Percentiles rank a stretch among this genome's conserved stretches.
Evolutionary conservation across 1,284 basidiomycete species (phyloP).

Genomic region (Malassezia sympodialis): DNA sequence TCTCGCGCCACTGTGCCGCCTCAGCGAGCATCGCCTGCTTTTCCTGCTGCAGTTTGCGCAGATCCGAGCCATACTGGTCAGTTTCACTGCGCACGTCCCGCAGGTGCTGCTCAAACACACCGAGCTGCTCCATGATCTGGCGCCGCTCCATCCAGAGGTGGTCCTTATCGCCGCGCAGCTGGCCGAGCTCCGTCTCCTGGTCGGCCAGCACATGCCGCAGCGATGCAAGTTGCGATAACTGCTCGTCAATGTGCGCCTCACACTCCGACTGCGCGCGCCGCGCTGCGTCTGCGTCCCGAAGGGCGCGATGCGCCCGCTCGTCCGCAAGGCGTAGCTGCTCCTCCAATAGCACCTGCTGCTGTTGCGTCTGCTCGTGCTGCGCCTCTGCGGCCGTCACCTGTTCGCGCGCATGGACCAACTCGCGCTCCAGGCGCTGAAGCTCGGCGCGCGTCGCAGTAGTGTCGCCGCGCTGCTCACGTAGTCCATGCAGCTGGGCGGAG

Average conservation of each 20-base stretch:
- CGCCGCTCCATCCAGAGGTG: slow-evolving; percentile 15
- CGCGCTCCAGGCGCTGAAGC: neutral
- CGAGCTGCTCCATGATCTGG: slow-evolving; percentile 15
- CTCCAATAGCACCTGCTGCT: slow-evolving; percentile 4
- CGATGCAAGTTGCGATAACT: slow-evolving; percentile 10
- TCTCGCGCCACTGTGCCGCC: neutral
- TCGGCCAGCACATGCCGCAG: slow-evolving; percentile 5
- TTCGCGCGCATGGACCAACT: neutral
- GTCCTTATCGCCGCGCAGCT: slow-evolving; percentile 16
- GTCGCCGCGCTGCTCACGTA: neutral
- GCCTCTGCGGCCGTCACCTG: neutral
- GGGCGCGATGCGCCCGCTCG: neutral
- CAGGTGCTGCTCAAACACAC: slow-evolving; percentile 15
- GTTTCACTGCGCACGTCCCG: slow-evolving; percentile 17
- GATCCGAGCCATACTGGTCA: slow-evolving; percentile 15
- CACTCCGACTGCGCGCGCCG: neutral
- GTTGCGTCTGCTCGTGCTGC: slow-evolving; percentile 6
- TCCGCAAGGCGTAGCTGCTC: slow-evolving; percentile 6
- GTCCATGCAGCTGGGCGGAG: neutral
- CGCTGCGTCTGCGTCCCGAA: neutral
- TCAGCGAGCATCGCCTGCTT: neutral
- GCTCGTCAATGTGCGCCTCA: slow-evolving; percentile 15
- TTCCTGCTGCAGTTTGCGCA: slow-evolving; percentile 6
- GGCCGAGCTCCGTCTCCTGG: slow-evolving; percentile 3
- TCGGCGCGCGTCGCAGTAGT: neutral